phyloP scores from a whole-genome alignment of 177 flowering plant genomes.

The Vitis hybrid region DNA sequence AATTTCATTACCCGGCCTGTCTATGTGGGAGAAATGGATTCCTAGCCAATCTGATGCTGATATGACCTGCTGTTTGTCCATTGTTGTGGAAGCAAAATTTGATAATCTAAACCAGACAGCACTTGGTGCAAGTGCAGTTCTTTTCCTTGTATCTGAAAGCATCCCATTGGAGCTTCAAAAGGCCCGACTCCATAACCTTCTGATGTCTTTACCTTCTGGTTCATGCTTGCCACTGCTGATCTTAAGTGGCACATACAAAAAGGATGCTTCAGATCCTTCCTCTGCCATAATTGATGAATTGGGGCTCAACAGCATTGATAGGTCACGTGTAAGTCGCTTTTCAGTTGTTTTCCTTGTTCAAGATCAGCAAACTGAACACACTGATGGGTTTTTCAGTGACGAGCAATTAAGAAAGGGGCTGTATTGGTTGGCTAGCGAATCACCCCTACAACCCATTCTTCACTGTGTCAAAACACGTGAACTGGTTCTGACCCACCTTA shows the following conservation, averaged over 20 bases:
- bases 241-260: constrained; percentile 37
- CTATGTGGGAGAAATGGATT: constrained; percentile 79
- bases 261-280: constrained; percentile 28
- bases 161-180: constrained; percentile 66
- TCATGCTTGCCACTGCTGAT: constrained; percentile 78
- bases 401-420: constrained; percentile 62
- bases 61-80: constrained; percentile 63
- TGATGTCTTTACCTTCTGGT: constrained; percentile 53
- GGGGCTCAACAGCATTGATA: constrained; percentile 56
- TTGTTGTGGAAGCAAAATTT: constrained; percentile 43
- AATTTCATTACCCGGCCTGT: constrained; percentile 54
- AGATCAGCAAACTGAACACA: constrained; percentile 23
- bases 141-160: constrained; percentile 55
- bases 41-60: constrained; percentile 19
- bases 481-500: constrained; percentile 53
- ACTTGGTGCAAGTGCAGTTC: constrained; percentile 62
- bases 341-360: constrained; percentile 35
- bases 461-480: constrained; percentile 48
- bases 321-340: constrained; percentile 46
- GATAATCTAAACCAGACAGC: constrained; percentile 32
- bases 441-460: constrained; percentile 62
- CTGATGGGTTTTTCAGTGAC: constrained; percentile 60
- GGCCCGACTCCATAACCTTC: constrained; percentile 48
- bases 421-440: constrained; percentile 73
- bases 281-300: constrained; percentile 32